Evolutionary conservation across 352 stramenopile genomes (phyloP).

Genomic region (Globisporangium cystogenes): DNA sequence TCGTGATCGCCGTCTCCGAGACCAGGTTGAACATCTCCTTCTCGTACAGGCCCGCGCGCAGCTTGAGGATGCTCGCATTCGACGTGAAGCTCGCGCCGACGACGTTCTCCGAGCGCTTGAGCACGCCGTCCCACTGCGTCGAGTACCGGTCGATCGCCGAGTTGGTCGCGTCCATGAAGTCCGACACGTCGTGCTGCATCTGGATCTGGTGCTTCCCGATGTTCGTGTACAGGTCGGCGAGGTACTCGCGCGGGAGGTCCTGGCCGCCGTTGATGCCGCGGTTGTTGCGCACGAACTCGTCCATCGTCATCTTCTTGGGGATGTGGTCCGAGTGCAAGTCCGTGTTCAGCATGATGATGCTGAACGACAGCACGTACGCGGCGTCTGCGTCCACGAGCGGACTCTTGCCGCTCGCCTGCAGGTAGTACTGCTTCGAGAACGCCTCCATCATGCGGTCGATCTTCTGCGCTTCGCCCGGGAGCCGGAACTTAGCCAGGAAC

Average conservation of each 20-base stretch:
- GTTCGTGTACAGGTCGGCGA: conserved; percentile 75
- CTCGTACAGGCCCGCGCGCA: conserved; percentile 78
- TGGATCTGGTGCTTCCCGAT: conserved; percentile 83
- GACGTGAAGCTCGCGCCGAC: conserved; percentile 85
- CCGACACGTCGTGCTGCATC: conserved; percentile 85
- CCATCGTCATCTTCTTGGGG: conserved; percentile 83
- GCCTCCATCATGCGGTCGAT: conserved; percentile 98
- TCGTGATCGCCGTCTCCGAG: conserved; percentile 72
- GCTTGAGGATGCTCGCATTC: conserved; percentile 80
- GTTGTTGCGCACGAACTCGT: conserved; percentile 88
- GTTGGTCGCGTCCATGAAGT: conserved; percentile 60
- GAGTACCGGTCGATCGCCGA: conserved; percentile 82
- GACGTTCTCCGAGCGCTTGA: conserved; percentile 85
- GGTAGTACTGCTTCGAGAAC: conserved; percentile 92
- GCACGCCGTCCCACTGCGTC: conserved; percentile 82
- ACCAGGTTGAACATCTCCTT: conserved; percentile 88
- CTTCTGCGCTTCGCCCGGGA: conserved; percentile 98
- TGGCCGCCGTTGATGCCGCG: conserved; percentile 79
- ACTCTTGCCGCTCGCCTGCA: conserved; percentile 51
- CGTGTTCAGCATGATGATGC: conserved; percentile 99
- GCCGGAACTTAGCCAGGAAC: conserved; percentile 93
- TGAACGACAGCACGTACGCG: conserved; percentile 96
- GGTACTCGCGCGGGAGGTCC: conserved; percentile 66
- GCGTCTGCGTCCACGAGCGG: conserved; percentile 86
- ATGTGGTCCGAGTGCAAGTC: conserved; percentile 95